Evolutionary conservation across 2,329 filamentous ascomycete genomes (phyloP).

Genomic region (Colletotrichum spaethianum): DNA sequence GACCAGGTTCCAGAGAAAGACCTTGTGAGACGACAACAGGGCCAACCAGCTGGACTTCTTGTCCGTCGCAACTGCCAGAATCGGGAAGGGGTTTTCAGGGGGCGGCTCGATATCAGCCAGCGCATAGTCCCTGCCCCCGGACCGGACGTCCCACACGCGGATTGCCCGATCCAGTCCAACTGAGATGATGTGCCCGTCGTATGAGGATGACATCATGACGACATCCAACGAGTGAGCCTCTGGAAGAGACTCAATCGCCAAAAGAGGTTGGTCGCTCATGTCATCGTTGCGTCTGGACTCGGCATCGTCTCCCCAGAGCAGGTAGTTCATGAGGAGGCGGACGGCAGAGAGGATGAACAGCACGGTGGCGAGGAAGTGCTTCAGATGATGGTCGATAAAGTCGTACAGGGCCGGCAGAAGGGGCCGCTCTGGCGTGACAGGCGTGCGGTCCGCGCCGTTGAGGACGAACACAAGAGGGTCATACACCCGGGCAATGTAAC

Average conservation of each 20-base stretch:
- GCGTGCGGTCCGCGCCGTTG: conserved; percentile 76
- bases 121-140: conserved; percentile 58
- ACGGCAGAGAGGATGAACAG: conserved; percentile 75
- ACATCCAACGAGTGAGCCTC: conserved; percentile 79
- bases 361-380: conserved; percentile 73
- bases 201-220: conserved; percentile 73
- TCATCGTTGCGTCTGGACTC: conserved; percentile 62
- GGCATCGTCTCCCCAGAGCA: conserved; percentile 76
- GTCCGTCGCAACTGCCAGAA: conserved; percentile 76
- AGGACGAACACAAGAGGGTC: conserved; percentile 82
- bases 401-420: conserved; percentile 75
- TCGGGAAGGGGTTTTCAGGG: conserved; percentile 66
- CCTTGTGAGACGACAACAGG: conserved; percentile 70
- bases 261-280: conserved; percentile 61
- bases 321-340: conserved; percentile 79
- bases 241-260: conserved; percentile 73
- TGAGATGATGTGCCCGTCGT: conserved; percentile 76
- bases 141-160: conserved; percentile 75
- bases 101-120: conserved; percentile 57
- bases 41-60: conserved; percentile 76
- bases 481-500: conserved; percentile 81
- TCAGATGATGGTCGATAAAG: conserved; percentile 73
- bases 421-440: conserved; percentile 62
- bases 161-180: conserved; percentile 80
- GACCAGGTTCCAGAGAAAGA: conserved; percentile 75